These are phyloP conservation scores for Carex pumila DNA, from an alignment of 176 grass and related monocot genomes.

Conservation along the genomic window DNA sequence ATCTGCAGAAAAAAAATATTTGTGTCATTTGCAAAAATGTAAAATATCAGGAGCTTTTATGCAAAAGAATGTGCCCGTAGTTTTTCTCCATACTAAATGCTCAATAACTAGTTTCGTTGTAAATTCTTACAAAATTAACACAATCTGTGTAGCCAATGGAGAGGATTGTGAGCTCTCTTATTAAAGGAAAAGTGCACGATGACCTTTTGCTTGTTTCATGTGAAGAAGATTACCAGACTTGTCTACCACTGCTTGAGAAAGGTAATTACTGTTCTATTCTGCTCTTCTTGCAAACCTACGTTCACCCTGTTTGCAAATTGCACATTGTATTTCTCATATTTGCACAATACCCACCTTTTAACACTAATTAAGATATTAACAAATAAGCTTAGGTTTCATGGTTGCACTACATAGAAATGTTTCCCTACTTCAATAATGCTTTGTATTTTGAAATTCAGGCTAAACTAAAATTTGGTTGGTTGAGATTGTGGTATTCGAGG, in stretches of 20 bases:
- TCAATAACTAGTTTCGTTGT: neutral
- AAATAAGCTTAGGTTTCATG: neutral
- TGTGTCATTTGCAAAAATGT: no score
- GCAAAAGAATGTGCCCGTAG: neutral
- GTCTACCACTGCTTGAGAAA: slow-evolving; percentile 55
- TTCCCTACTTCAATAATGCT: neutral
- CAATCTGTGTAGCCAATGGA: slow-evolving; percentile 45
- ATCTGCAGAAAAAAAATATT: no score
- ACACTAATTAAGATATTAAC: neutral
- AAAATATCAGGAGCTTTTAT: neutral
- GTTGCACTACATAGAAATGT: neutral
- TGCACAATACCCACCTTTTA: neutral
- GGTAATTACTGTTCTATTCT: slow-evolving; percentile 28
- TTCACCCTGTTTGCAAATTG: neutral
- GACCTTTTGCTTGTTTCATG: slow-evolving; percentile 77
- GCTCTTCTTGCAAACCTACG: neutral
- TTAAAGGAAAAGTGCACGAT: slow-evolving; percentile 48
- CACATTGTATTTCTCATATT: neutral
- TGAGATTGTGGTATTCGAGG: neutral
- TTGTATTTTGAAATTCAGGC: neutral
- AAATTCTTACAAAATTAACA: slow-evolving; percentile 13
- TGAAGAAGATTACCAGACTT: slow-evolving; percentile 66
- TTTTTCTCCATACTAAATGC: neutral
- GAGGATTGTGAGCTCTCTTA: slow-evolving; percentile 62
- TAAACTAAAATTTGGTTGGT: neutral